Evolutionary conservation across 2,329 filamentous ascomycete species (phyloP).

Genomic region (Emmonsiellopsis sp.): DNA sequence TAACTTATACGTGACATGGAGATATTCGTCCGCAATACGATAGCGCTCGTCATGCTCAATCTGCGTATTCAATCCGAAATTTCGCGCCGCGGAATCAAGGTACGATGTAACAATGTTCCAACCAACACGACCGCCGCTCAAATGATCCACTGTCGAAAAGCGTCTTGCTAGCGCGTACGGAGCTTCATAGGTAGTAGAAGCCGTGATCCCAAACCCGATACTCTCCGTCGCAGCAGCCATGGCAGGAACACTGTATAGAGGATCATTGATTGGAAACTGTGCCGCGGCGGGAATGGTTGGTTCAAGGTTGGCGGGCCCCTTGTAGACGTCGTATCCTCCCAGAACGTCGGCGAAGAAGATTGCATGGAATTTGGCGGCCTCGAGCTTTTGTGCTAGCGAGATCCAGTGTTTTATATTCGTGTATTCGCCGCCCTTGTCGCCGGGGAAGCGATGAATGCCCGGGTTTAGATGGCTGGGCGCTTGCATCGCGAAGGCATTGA

Average conservation of each 20-base stretch:
- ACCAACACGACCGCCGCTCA: conserved; percentile 41
- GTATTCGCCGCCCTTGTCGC: conserved; percentile 29
- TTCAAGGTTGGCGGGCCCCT: conserved; percentile 29
- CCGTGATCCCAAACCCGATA: conserved; percentile 43
- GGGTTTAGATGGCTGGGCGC: conserved; percentile 38
- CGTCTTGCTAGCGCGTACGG: conserved; percentile 46
- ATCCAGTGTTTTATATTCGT: conserved; percentile 40
- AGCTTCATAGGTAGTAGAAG: conserved; percentile 46
- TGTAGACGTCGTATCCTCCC: conserved; percentile 39
- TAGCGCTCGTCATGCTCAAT: conserved; percentile 43
- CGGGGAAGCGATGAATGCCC: conserved; percentile 29
- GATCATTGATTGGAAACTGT: conserved; percentile 37
- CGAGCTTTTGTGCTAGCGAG: conserved; percentile 37
- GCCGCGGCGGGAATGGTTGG: conserved; percentile 31
- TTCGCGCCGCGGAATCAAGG: conserved; percentile 39
- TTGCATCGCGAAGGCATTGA: conserved; percentile 42
- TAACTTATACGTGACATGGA: conserved; percentile 38
- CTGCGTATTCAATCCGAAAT: conserved; percentile 36
- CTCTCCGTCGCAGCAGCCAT: conserved; percentile 39
- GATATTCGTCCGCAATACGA: conserved; percentile 39
- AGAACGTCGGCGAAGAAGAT: conserved; percentile 44
- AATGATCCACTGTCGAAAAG: conserved; percentile 45
- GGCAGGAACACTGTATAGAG: conserved; percentile 33
- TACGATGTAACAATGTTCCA: conserved; percentile 47
- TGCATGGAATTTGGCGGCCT: conserved; percentile 41